These are phyloP conservation scores for Lentinus polychrous DNA, from an alignment of 1,284 basidiomycete genomes.

Conservation along the genomic window DNA sequence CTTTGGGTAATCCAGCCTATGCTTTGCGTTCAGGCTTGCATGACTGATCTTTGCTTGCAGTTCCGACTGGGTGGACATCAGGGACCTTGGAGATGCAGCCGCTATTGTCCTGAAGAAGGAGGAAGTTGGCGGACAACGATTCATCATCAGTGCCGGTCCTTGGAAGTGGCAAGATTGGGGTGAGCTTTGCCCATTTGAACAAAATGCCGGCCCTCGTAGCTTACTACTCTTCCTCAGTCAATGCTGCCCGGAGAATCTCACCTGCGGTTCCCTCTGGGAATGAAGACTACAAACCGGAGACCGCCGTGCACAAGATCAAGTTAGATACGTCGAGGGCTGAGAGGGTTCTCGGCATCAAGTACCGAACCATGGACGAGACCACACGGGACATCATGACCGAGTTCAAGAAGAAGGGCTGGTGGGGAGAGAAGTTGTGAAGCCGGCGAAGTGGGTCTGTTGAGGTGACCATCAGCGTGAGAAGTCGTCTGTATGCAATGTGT, in stretches of 20 bases:
- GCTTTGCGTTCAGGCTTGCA: neutral
- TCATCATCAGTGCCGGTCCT: conserved; percentile 11
- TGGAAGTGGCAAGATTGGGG: conserved; percentile 28
- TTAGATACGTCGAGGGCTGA: conserved; percentile 8
- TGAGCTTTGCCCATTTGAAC: conserved; percentile 8
- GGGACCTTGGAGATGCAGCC: conserved; percentile 54
- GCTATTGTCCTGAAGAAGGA: conserved; percentile 35
- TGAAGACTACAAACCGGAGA: neutral
- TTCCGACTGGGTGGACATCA: conserved; percentile 45
- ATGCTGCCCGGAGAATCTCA: neutral
- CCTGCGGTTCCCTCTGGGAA: neutral
- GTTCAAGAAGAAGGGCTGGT: conserved; percentile 10
- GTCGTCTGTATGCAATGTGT: too few relatives aligned
- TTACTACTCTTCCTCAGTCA: neutral
- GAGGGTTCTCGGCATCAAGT: conserved; percentile 3
- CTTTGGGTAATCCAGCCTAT: neutral
- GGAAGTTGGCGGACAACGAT: conserved; percentile 13
- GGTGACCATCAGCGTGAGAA: too few relatives aligned
- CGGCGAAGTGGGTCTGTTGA: too few relatives aligned
- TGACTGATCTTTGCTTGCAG: neutral
- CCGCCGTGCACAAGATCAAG: neutral
- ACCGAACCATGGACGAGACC: conserved; percentile 6
- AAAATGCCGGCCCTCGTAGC: neutral
- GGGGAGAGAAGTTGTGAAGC: neutral
- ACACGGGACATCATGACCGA: conserved; percentile 7